Conservation (phyloP, 2,329 filamentous ascomycete genomes). For the Teratosphaeria pseudoeucalypti region DNA sequence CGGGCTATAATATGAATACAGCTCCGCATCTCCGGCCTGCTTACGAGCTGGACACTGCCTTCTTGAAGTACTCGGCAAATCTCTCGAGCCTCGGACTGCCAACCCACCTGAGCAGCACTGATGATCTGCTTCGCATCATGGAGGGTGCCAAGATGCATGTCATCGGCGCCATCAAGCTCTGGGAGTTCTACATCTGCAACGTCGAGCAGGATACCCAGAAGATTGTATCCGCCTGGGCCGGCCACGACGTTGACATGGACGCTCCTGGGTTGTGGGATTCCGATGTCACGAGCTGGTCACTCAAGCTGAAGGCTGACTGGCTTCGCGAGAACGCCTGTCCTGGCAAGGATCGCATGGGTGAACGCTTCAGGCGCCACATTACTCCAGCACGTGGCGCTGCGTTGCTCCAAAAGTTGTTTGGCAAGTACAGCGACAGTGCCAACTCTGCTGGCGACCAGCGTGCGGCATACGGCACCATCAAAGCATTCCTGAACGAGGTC, state of each 20-base stretch:
- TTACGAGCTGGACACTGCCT: slow-evolving; percentile 64
- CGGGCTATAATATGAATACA: slow-evolving; percentile 86
- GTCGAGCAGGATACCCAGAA: slow-evolving; percentile 61
- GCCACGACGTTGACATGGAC: slow-evolving; percentile 47
- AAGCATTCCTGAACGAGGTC: slow-evolving; percentile 63
- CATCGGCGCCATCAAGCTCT: slow-evolving; percentile 66
- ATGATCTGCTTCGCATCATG: slow-evolving; percentile 74
- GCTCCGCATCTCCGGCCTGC: slow-evolving; percentile 61
- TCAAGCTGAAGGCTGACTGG: slow-evolving; percentile 53
- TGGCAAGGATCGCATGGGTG: slow-evolving; percentile 65
- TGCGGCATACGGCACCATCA: slow-evolving; percentile 43
- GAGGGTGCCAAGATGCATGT: slow-evolving; percentile 72
- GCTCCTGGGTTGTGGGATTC: slow-evolving; percentile 41
- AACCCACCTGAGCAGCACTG: slow-evolving; percentile 56
- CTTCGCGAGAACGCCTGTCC: slow-evolving; percentile 59
- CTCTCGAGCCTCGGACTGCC: slow-evolving; percentile 63
- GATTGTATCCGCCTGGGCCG: slow-evolving; percentile 61
- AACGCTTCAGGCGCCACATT: slow-evolving; percentile 63
- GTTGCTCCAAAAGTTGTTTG: slow-evolving; percentile 57
- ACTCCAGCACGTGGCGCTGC: slow-evolving; percentile 61
- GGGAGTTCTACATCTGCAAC: slow-evolving; percentile 87
- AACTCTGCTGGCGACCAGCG: slow-evolving; percentile 41
- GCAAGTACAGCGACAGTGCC: slow-evolving; percentile 49
- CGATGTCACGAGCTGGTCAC: slow-evolving; percentile 44
- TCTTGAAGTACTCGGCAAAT: slow-evolving; percentile 55